Base-by-base conservation (phyloP, 805 yeast species). In the Candida morakotiae region DNA sequence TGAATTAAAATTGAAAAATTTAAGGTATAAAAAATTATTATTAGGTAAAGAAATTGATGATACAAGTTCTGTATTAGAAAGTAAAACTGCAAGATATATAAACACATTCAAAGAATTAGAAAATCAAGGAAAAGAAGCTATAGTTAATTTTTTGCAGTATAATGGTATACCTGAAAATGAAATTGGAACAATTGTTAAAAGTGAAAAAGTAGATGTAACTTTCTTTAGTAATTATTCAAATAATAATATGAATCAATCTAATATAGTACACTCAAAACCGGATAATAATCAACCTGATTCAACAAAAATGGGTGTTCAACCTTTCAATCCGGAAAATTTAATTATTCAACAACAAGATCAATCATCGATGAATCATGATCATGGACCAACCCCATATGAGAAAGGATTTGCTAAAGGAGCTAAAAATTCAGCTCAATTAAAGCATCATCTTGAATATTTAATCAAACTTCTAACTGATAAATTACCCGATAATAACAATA, bases 51-150 rank as follows among this genome's bases (percentile, higher is more conserved):
- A 75, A 46, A 53, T 75, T 20, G 55, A 60, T 18, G 65, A 64
- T 14, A 64, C 80, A 1, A 67, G 71, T 45, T 73, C 79, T 2
- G 63, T 75, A 3, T 44, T 76, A 18, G 81, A 75, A 38, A 69
- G 75, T 39, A 66, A 60, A 42, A 51, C 75, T 0, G 67, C 75
- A 9, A 62, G 62, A 28, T 71, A 67, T 41, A 66, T 66, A 11
- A 69, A 69, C 25, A 48, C 64, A 19, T 65, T 73, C 32, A 56
- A 56, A 19, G 55, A 53, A 4, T 51, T 71, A 18, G 77, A 72
- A 32, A 38, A 27, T 2, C 45, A 51, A n/a, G 78, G 75, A 13
- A 52, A 44, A 31, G 47, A 47, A 1, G 66, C 68, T 1, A 58
- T 71, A 1, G 7, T 18, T 3, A 47, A 44, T 16, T 49, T 63